These are phyloP conservation scores for Oryza longistaminata DNA, from an alignment of 176 grass and related monocot species.

Conservation along the genomic window DNA sequence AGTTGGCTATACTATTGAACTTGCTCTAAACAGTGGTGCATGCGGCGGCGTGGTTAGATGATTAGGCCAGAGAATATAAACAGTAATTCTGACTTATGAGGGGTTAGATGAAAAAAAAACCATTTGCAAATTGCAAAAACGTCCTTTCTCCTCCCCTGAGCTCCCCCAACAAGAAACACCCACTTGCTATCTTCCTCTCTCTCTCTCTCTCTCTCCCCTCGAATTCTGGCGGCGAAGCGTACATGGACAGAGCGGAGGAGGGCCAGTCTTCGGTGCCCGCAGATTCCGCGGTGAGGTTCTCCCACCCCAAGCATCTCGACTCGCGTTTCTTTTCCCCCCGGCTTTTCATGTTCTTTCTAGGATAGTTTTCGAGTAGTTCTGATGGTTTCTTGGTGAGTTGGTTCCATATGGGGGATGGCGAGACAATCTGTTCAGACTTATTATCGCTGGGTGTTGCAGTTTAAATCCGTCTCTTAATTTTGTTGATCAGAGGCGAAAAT, in stretches of 20 bases:
- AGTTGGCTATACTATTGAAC: too few relatives aligned
- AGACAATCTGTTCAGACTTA: background rate
- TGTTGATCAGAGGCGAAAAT: background rate
- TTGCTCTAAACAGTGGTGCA: too few relatives aligned
- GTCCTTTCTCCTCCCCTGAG: background rate
- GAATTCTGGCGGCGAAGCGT: conserved; percentile 21
- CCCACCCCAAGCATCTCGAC: background rate
- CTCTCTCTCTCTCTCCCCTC: background rate
- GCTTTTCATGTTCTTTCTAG: background rate
- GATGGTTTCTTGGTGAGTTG: background rate
- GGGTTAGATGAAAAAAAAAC: background rate
- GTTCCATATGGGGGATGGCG: background rate
- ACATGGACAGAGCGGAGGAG: conserved; percentile 31
- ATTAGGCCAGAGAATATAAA: too few relatives aligned
- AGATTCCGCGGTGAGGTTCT: conserved; percentile 32
- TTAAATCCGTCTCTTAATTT: background rate
- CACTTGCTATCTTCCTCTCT: background rate
- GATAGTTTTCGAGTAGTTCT: background rate
- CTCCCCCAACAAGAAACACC: conserved; percentile 30
- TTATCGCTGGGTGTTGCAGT: background rate
- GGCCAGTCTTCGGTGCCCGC: conserved; percentile 12
- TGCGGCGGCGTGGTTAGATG: too few relatives aligned
- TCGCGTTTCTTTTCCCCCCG: background rate
- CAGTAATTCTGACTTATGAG: background rate
- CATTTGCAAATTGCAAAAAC: background rate